phyloP scores from a whole-genome alignment of 441 rosid species.

The Dalechampia spathulata region DNA sequence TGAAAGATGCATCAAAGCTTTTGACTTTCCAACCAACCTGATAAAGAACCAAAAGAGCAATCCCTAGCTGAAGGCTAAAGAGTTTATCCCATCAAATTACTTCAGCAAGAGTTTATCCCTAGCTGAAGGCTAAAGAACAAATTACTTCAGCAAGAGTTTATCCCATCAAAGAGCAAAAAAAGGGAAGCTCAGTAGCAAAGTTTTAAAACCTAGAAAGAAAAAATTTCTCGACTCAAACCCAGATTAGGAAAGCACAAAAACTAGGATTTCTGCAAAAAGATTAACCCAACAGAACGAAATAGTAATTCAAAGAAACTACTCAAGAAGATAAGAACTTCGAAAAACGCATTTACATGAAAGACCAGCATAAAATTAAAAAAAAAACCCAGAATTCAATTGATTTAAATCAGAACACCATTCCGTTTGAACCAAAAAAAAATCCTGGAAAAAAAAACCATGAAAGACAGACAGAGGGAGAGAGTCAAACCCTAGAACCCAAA shows the following conservation, averaged over 20 bases:
- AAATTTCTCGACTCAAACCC: constrained; percentile 22
- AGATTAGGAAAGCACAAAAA: constrained; percentile 39
- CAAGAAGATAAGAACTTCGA: too few relatives aligned
- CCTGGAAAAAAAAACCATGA: constrained; percentile 42
- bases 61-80: constrained; percentile 24
- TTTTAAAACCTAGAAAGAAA: constrained; percentile 11
- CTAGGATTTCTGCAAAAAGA: constrained; percentile 15
- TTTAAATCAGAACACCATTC: constrained; percentile 22
- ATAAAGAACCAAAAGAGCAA: constrained; percentile 15
- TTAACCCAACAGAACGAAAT: constrained; percentile 1
- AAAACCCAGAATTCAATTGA: constrained; percentile 18
- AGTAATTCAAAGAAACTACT: constrained; percentile 11
- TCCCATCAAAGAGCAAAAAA: constrained; percentile 39
- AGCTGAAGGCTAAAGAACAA: constrained; percentile 10
- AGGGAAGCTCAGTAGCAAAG: constrained; percentile 15
- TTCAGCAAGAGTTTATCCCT: too few relatives aligned
- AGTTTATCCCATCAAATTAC: too few relatives aligned
- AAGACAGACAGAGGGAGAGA: constrained; percentile 18
- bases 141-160: constrained; percentile 11
- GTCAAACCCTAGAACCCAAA: constrained; percentile 61
- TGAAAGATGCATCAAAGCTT: constrained; percentile 78
- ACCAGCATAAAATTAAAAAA: too few relatives aligned
- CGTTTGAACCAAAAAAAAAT: constrained; percentile 25
- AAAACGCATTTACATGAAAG: too few relatives aligned
- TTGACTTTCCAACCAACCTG: constrained; percentile 13